Conservation (phyloP, 2,329 filamentous ascomycete genomes). For the Epichloe aotearoae region DNA sequence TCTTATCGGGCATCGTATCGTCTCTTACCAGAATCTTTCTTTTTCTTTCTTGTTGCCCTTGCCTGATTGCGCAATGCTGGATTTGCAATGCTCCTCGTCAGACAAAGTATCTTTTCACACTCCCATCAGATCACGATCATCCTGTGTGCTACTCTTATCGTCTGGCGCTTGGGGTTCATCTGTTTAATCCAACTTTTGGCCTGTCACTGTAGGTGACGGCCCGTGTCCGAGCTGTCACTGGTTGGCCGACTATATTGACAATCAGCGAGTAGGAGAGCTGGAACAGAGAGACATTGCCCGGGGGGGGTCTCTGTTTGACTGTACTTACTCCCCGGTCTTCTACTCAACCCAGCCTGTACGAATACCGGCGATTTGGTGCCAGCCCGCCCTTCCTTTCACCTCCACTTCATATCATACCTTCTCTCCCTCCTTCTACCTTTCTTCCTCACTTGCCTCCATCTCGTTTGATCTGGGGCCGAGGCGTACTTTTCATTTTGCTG, state of each 20-base stretch:
- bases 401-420: slow-evolving; percentile 5
- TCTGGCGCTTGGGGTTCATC: too few relatives aligned
- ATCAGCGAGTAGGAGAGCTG: slow-evolving; percentile 11
- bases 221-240: slow-evolving; percentile 2
- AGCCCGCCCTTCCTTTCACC: slow-evolving; percentile 3
- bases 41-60: neutral
- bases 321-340: slow-evolving; percentile 4
- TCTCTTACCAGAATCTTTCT: neutral
- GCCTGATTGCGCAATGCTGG: neutral
- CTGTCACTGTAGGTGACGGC: neutral
- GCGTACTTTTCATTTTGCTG: neutral
- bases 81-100: neutral
- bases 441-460: neutral
- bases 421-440: neutral
- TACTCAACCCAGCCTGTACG: slow-evolving; percentile 6
- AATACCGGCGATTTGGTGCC: slow-evolving; percentile 5
- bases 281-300: slow-evolving; percentile 12
- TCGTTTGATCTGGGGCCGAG: neutral
- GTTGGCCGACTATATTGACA: neutral
- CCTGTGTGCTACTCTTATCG: too few relatives aligned
- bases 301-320: slow-evolving; percentile 6
- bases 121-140: too few relatives aligned
- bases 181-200: neutral
- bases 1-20: neutral
- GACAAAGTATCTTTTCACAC: too few relatives aligned